A percentile compares a stretch with the other conserved stretches of the same genome.
Evolutionary conservation across 805 yeast species (phyloP).

Genomic region (Ogataea ramenticola): DNA sequence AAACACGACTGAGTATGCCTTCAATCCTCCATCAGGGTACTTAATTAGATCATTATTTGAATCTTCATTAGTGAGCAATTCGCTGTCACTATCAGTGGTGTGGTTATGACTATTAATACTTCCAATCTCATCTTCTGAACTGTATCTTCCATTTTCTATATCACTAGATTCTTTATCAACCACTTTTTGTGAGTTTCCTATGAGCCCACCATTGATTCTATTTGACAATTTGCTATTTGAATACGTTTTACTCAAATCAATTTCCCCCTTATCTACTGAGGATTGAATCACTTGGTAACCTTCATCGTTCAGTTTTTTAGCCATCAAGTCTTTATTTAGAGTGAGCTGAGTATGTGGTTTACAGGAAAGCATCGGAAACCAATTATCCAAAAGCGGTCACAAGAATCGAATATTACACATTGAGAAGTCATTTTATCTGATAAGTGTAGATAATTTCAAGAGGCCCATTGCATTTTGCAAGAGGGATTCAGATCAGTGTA

Average conservation of each 20-base stretch:
- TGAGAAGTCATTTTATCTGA: too few relatives aligned
- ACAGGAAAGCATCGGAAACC: background rate
- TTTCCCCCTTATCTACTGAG: background rate
- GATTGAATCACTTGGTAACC: background rate
- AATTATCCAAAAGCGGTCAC: too few relatives aligned
- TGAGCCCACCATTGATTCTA: too few relatives aligned
- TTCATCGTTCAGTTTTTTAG: slow-evolving; percentile 4
- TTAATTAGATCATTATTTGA: background rate
- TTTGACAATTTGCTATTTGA: background rate
- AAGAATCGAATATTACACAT: too few relatives aligned
- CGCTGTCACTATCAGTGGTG: background rate
- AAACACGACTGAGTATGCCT: slow-evolving; percentile 34
- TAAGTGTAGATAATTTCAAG: too few relatives aligned
- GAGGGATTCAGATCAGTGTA: too few relatives aligned
- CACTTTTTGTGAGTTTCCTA: too few relatives aligned
- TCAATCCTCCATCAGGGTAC: slow-evolving; percentile 57
- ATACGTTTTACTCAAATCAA: background rate
- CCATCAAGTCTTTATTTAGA: background rate
- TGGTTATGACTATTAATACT: background rate
- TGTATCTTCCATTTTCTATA: background rate
- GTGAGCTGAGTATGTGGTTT: background rate
- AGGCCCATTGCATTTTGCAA: too few relatives aligned
- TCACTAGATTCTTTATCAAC: background rate
- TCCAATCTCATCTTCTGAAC: background rate
- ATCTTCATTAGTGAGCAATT: background rate